These are phyloP conservation scores for Neckera pumila DNA, from an alignment of 225 moss, liverwort and hornwort genomes.

Conservation along the genomic window DNA sequence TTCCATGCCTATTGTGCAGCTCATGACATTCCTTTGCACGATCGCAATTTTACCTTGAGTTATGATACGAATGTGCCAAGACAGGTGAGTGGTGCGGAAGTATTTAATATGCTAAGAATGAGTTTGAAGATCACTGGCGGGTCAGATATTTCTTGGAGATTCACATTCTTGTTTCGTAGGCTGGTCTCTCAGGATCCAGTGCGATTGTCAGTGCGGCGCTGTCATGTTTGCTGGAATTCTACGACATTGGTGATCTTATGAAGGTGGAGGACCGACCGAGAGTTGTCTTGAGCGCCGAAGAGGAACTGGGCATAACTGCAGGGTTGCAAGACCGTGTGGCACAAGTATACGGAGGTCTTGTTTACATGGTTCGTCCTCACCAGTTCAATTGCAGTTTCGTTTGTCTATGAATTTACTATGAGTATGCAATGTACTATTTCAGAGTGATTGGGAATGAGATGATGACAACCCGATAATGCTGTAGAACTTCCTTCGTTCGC, in stretches of 20 bases:
- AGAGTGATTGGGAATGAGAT: background rate
- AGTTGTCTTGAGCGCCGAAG: slow-evolving; percentile 79
- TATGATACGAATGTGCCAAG: slow-evolving; percentile 93
- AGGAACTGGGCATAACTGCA: slow-evolving; percentile 95
- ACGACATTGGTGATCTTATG: slow-evolving; percentile 42
- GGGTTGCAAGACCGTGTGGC: slow-evolving; percentile 95
- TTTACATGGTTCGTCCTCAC: slow-evolving; percentile 63
- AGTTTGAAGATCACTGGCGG: background rate
- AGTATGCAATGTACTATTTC: background rate
- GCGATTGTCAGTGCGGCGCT: slow-evolving; percentile 92
- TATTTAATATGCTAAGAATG: background rate
- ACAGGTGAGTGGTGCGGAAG: slow-evolving; percentile 44
- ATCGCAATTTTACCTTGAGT: slow-evolving; percentile 70
- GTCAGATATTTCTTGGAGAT: background rate
- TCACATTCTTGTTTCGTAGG: slow-evolving; percentile 21
- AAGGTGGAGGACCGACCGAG: slow-evolving; percentile 69
- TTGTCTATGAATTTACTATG: background rate
- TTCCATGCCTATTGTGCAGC: slow-evolving; percentile 63
- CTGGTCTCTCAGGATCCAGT: slow-evolving; percentile 95
- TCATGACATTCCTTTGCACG: slow-evolving; percentile 42
- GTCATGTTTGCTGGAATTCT: slow-evolving; percentile 74
- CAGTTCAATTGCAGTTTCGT: background rate
- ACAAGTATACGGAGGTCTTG: slow-evolving; percentile 93
- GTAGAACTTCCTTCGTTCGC: background rate
- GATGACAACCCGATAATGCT: background rate